These are phyloP conservation scores for Apiospora koreana DNA, from an alignment of 2,329 filamentous ascomycete species.

Conservation along the genomic window DNA sequence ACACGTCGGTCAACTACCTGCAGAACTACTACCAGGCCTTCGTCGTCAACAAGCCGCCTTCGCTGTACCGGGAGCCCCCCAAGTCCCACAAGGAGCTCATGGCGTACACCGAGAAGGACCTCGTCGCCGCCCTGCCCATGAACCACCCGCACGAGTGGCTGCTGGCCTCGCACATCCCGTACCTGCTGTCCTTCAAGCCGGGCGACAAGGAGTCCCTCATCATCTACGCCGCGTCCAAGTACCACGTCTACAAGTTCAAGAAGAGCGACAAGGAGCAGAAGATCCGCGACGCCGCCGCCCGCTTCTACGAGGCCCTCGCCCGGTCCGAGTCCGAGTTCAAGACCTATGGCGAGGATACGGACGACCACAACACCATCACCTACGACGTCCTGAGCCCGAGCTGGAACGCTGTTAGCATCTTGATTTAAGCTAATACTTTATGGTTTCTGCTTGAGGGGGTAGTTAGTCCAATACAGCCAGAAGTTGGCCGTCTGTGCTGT, in stretches of 20 bases:
- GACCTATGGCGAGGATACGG: conserved; percentile 32
- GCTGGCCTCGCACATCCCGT: conserved; percentile 45
- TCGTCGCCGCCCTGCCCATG: conserved; percentile 44
- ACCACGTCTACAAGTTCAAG: conserved; percentile 29
- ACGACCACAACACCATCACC: conserved; percentile 19
- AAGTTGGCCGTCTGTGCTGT: too few species aligned
- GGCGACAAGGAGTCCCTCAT: conserved; percentile 40
- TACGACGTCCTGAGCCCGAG: not conserved
- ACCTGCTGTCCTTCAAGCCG: conserved; percentile 45
- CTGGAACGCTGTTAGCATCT: not conserved
- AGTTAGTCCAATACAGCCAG: too few species aligned
- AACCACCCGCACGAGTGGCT: conserved; percentile 45
- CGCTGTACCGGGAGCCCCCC: conserved; percentile 37
- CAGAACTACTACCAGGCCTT: conserved; percentile 54
- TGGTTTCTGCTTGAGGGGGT: too few species aligned
- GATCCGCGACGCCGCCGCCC: conserved; percentile 26
- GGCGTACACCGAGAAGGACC: conserved; percentile 31
- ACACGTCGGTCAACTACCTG: conserved; percentile 53
- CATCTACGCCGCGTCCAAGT: conserved; percentile 41
- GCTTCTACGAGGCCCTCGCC: conserved; percentile 30
- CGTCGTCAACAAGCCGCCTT: conserved; percentile 45
- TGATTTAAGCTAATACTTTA: not conserved
- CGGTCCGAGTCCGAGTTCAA: conserved; percentile 29
- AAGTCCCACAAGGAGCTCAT: conserved; percentile 30
- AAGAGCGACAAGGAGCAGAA: conserved; percentile 20